Conservation (phyloP, 2,329 filamentous ascomycete species). For the Rhynchosporium agropyri region DNA sequence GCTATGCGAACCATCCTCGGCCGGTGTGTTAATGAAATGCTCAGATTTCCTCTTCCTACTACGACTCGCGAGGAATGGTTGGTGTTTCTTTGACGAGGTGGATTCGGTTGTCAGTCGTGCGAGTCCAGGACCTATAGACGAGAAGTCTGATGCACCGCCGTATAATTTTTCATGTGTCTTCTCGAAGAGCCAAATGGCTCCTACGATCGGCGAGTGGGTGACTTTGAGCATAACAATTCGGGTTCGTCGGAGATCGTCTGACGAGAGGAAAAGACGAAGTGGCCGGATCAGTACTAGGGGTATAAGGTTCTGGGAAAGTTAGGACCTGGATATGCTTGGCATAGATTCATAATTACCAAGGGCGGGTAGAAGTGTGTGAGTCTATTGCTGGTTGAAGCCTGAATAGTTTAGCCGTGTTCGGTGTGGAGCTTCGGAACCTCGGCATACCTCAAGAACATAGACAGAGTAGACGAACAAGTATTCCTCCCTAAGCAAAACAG, state of each 20-base stretch:
- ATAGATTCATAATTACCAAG: conserved; percentile 45
- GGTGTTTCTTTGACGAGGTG: conserved; percentile 22
- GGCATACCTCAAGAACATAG: conserved; percentile 57
- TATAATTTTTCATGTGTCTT: conserved; percentile 40
- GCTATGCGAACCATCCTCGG: conserved; percentile 21
- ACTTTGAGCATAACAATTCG: conserved; percentile 64
- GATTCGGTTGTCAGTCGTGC: conserved; percentile 13
- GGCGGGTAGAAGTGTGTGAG: conserved; percentile 72
- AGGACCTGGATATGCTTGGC: conserved; percentile 31
- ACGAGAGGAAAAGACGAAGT: conserved; percentile 67
- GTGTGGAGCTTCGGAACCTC: neutral
- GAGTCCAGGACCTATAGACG: conserved; percentile 28
- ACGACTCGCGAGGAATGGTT: conserved; percentile 34
- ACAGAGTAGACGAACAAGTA: conserved; percentile 76
- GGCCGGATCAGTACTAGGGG: conserved; percentile 73
- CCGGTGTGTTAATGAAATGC: conserved; percentile 26
- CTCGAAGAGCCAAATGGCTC: conserved; percentile 61
- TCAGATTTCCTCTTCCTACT: conserved; percentile 25
- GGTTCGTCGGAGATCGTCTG: conserved; percentile 63
- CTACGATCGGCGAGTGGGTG: conserved; percentile 69
- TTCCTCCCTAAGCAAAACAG: conserved; percentile 57
- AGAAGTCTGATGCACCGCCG: conserved; percentile 30
- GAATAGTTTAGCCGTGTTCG: conserved; percentile 28
- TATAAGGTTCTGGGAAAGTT: conserved; percentile 63
- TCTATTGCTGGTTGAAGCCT: conserved; percentile 68